A percentile compares a stretch with the other conserved stretches of the same genome.
Conservation (phyloP, 331 rosid genomes). For the Telfairia occidentalis region DNA sequence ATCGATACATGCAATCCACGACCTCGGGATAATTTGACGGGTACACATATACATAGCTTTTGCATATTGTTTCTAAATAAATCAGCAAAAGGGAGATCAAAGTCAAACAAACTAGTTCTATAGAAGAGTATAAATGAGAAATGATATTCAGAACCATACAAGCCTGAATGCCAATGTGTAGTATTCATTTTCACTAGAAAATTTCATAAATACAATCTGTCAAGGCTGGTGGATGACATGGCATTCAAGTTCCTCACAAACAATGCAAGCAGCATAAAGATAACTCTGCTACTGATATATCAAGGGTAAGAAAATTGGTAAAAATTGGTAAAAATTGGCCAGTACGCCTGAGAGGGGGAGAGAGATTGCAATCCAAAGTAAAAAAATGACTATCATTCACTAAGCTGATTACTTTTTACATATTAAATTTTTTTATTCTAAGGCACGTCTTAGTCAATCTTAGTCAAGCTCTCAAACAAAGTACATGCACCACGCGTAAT, state of each 20-base stretch:
- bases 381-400: neutral
- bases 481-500: neutral
- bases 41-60: neutral
- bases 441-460: neutral
- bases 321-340: no score
- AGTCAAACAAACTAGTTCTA: neutral
- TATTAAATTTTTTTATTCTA: neutral
- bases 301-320: no score
- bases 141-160: neutral
- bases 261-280: neutral
- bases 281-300: no score
- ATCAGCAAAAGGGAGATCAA: neutral
- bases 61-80: neutral
- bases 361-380: neutral
- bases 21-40: neutral
- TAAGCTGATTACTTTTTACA: neutral
- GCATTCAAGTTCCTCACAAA: neutral
- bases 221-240: neutral
- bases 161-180: neutral
- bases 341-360: neutral
- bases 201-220: neutral
- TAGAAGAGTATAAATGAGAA: neutral
- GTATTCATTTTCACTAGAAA: neutral
- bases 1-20: neutral
- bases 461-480: neutral